phyloP scores from a whole-genome alignment of 2,329 filamentous ascomycete species.

The Ustulina deusta region DNA sequence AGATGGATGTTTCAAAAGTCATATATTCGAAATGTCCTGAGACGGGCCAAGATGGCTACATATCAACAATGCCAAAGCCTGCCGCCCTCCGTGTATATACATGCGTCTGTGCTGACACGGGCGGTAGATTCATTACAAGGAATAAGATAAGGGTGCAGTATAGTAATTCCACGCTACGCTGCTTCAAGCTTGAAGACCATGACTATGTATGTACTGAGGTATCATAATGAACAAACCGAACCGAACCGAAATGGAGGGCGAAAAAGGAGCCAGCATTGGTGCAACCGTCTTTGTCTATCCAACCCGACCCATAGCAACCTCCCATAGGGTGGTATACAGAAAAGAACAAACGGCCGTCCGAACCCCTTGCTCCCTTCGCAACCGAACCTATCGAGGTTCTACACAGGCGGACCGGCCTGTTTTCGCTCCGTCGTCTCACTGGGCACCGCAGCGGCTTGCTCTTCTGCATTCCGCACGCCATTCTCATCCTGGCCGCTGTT shows the following conservation, averaged over 20 bases:
- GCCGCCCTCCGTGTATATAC: background rate
- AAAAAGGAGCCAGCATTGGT: slow-evolving; percentile 23
- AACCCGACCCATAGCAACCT: slow-evolving; percentile 5
- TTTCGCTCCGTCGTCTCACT: slow-evolving; percentile 1
- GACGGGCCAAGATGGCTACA: background rate
- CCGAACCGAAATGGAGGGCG: slow-evolving; percentile 12
- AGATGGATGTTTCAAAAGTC: background rate
- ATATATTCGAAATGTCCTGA: background rate
- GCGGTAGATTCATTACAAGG: background rate
- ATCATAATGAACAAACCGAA: slow-evolving; percentile 28
- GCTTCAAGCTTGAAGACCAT: slow-evolving; percentile 29
- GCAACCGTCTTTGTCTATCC: slow-evolving; percentile 19
- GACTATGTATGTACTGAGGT: slow-evolving; percentile 27
- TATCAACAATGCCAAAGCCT: background rate
- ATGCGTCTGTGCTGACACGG: background rate
- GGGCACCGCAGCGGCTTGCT: slow-evolving; percentile 9
- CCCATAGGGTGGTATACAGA: slow-evolving; percentile 6
- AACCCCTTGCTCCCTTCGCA: background rate
- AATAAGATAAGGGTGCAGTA: background rate
- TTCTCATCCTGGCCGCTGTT: slow-evolving; percentile 23
- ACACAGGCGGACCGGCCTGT: background rate
- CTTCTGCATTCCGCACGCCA: slow-evolving; percentile 22
- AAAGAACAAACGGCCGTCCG: background rate
- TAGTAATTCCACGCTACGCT: slow-evolving; percentile 36
- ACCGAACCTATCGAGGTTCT: background rate